Evolutionary conservation across 306 rosid species (phyloP), one percentile per base, ranked within the genome.

Genomic region (Casuarina equisetifolia): DNA sequence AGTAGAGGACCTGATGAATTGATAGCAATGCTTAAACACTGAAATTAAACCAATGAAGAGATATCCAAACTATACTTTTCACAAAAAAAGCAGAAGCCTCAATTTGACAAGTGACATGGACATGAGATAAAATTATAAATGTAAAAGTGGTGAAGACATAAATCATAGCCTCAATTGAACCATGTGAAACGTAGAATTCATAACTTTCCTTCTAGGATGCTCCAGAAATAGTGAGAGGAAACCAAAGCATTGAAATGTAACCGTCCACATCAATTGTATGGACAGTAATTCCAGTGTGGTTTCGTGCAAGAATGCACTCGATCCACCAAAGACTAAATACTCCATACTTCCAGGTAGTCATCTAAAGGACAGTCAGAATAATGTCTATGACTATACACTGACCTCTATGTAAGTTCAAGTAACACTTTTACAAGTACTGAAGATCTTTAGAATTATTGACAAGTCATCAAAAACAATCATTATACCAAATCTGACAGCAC

Each of bases 1-100:
- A 81, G 78, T 58, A 78, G 13, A 25, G 43, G 63, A 78, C 2
- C 35, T 53, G 19, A 44, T 9, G 71, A 59, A 74, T 52, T 52
- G 50, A 57, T 55, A 43, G 35, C 12, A 9, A 57, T 61, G 50
- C 43, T 69, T 51, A 48, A 48, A 74, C 39, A 45, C 5, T 44
- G 7, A 44, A 68, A 68, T 76, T 10, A 72, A 74, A 52, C 53
- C 70, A 20, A 54, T 51, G 74, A 72, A 71, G 20, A 43, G 19
- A 13, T 19, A 76, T 71, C 51, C 20, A 48, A 42, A 36, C 75
- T 75, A 77, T 70, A 46, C 35, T 70, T 25, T 62, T 62, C 43
- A 46, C 10, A 40, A 81, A 64, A 53, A 74, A 43, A 67, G 64
- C 61, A 38, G 57, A 66, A 55, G 25, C 63, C 63, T 3, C 6